These are phyloP conservation scores for Scortechinia acanthostroma DNA, from an alignment of 2,329 filamentous ascomycete species.

Conservation along the genomic window DNA sequence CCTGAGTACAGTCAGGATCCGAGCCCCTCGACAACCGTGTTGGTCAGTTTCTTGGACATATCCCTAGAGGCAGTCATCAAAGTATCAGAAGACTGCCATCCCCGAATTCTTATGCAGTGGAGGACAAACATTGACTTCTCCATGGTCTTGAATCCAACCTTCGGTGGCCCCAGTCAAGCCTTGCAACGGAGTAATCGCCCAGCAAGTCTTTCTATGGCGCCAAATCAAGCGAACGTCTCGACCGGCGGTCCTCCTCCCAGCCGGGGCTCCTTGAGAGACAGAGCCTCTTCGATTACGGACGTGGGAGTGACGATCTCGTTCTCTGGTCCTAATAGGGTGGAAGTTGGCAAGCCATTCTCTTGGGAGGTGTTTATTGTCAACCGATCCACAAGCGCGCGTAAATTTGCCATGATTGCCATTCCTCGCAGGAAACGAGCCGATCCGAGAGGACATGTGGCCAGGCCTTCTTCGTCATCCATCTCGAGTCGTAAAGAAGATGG, in stretches of 20 bases:
- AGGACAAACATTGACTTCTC: constrained; percentile 37
- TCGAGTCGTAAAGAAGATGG: constrained; percentile 13
- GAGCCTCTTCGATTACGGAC: constrained; percentile 25
- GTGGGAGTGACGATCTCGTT: constrained; percentile 46
- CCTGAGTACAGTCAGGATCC: constrained; percentile 20
- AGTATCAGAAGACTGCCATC: constrained; percentile 26
- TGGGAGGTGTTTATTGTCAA: constrained; percentile 54
- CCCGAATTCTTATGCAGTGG: constrained; percentile 37
- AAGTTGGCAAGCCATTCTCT: constrained; percentile 40
- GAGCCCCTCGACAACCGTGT: constrained; percentile 22
- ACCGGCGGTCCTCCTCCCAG: constrained; percentile 8
- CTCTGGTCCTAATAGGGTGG: constrained; percentile 35
- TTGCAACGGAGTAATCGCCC: constrained; percentile 33
- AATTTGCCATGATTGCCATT: constrained; percentile 43
- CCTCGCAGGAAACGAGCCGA: constrained; percentile 34
- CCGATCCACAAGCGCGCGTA: constrained; percentile 38
- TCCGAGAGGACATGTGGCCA: constrained; percentile 27
- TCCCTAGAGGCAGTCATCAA: constrained; percentile 29
- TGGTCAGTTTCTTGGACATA: constrained; percentile 33
- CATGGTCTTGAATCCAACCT: constrained; percentile 32
- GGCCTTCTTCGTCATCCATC: constrained; percentile 32
- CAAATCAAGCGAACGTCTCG: constrained; percentile 9
- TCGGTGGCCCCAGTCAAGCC: constrained; percentile 31
- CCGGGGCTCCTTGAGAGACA: constrained; percentile 21
- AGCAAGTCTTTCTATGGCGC: constrained; percentile 25